Evolutionary conservation across 805 yeast species (phyloP).

Genomic region (Saccharomycopsis oosterbeekiorum): DNA sequence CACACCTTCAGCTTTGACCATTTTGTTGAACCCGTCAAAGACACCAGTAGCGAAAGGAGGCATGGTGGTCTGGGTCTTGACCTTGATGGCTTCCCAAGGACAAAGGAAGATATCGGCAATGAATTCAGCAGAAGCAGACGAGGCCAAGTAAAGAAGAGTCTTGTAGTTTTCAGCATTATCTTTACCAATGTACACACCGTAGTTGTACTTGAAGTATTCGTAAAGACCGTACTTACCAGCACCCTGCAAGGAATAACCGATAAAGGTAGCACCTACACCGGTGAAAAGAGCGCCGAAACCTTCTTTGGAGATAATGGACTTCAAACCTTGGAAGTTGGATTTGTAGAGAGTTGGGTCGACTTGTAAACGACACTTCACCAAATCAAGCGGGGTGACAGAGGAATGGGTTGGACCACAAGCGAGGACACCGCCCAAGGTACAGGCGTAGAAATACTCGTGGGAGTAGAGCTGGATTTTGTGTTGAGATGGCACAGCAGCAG

Average conservation of each 20-base stretch:
- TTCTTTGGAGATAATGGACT: conserved; percentile 56
- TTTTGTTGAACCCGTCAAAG: conserved; percentile 56
- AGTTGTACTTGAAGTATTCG: conserved; percentile 79
- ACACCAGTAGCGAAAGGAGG: conserved; percentile 71
- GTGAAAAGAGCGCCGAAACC: conserved; percentile 73
- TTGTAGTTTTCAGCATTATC: conserved; percentile 51
- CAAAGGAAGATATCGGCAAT: conserved; percentile 84
- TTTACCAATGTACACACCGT: conserved; percentile 57
- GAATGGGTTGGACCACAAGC: conserved; percentile 98
- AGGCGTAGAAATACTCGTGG: conserved; percentile 57
- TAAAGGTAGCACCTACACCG: conserved; percentile 85
- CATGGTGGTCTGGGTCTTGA: conserved; percentile 83
- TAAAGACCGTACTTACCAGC: conserved; percentile 96
- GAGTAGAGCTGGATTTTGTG: conserved; percentile 43
- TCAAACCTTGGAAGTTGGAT: conserved; percentile 78
- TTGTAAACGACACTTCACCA: conserved; percentile 90
- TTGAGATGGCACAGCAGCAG: conserved; percentile 5
- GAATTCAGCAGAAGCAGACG: conserved; percentile 91
- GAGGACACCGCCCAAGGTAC: conserved; percentile 61
- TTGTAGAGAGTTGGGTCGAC: conserved; percentile 65
- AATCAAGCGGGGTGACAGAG: conserved; percentile 83
- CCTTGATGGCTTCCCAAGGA: conserved; percentile 94
- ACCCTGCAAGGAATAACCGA: conserved; percentile 93
- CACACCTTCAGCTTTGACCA: conserved; percentile 58
- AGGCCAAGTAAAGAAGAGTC: conserved; percentile 67